phyloP scores from a whole-genome alignment of 345 rosid species.

The Lepidium sativum region DNA sequence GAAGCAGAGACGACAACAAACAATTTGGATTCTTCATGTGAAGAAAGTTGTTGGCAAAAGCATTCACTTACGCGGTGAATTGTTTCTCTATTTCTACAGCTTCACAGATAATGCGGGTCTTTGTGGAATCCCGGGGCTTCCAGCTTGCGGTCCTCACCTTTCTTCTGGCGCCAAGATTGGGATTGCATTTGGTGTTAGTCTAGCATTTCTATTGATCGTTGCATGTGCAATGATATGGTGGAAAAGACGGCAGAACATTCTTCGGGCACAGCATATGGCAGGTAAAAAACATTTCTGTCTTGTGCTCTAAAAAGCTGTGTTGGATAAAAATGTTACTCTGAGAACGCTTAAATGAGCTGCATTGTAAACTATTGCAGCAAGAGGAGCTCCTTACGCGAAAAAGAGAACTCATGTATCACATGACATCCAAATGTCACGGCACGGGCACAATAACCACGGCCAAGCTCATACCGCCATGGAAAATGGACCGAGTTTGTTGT shows the following conservation, averaged over 20 bases:
- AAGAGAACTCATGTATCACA: conserved; percentile 68
- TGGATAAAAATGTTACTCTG: background rate
- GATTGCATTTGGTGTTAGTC: conserved; percentile 51
- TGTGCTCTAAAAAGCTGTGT: background rate
- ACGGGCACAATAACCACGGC: conserved; percentile 36
- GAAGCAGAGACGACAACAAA: background rate
- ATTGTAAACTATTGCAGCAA: conserved; percentile 35
- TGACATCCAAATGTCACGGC: conserved; percentile 81
- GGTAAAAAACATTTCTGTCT: conserved; percentile 32
- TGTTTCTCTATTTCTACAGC: conserved; percentile 37
- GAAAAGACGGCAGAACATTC: conserved; percentile 90
- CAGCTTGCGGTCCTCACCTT: conserved; percentile 66
- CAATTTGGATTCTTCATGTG: background rate
- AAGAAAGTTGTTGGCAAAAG: background rate
- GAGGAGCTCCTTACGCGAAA: conserved; percentile 99
- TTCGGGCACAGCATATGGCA: conserved; percentile 73
- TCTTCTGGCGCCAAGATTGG: conserved; percentile 80
- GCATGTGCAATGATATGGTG: conserved; percentile 62
- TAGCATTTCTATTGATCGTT: conserved; percentile 47
- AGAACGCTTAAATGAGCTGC: background rate
- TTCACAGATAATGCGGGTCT: conserved; percentile 92
- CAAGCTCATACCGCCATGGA: conserved; percentile 72
- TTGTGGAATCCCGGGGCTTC: conserved; percentile 96
- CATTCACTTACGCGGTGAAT: background rate
- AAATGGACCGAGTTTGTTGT: conserved; percentile 62